A percentile compares a stretch with the other conserved stretches of the same genome.
Evolutionary conservation across 352 stramenopile species (phyloP).

Genomic region (Pythium plurisporium): DNA sequence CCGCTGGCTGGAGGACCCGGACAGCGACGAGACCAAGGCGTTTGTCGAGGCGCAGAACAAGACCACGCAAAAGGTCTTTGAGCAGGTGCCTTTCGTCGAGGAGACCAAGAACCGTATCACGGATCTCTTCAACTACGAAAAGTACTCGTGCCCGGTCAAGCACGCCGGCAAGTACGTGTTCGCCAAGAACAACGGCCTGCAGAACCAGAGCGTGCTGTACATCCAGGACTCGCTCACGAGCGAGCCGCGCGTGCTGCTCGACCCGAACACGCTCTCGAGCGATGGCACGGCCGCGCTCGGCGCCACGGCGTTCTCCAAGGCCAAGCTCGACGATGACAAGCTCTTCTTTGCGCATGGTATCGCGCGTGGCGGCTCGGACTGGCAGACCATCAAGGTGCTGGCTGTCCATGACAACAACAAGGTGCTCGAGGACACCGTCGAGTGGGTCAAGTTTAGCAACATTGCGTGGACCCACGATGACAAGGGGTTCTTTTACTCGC

Average conservation of each 20-base stretch:
- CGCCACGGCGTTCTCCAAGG: conserved; percentile 64
- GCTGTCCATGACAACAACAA: conserved; percentile 64
- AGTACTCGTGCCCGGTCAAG: conserved; percentile 74
- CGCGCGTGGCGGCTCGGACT: conserved; percentile 78
- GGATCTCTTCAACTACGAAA: conserved; percentile 88
- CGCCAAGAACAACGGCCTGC: conserved; percentile 84
- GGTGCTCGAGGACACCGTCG: conserved; percentile 69
- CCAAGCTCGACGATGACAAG: conserved; percentile 55
- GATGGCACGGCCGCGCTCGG: conserved; percentile 74
- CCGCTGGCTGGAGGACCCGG: conserved; percentile 77
- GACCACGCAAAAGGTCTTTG: conserved; percentile 59
- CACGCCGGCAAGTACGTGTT: conserved; percentile 80
- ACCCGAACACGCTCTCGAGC: conserved; percentile 73
- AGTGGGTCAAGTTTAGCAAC: conserved; percentile 87
- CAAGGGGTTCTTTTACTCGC: conserved; percentile 84
- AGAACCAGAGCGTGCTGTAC: conserved; percentile 88
- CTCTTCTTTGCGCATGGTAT: conserved; percentile 84
- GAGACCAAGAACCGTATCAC: conserved; percentile 76
- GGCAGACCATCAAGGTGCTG: conserved; percentile 85
- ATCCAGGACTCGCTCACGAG: conserved; percentile 69
- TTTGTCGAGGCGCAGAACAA: conserved; percentile 80
- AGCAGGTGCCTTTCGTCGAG: conserved; percentile 55
- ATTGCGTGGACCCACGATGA: conserved; percentile 83
- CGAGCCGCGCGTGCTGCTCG: conserved; percentile 67
- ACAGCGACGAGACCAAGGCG: conserved; percentile 68